Evolutionary conservation across 2,329 filamentous ascomycete species (phyloP), one percentile per base, ranked within the genome.

Genomic region (Penicillium sp.): DNA sequence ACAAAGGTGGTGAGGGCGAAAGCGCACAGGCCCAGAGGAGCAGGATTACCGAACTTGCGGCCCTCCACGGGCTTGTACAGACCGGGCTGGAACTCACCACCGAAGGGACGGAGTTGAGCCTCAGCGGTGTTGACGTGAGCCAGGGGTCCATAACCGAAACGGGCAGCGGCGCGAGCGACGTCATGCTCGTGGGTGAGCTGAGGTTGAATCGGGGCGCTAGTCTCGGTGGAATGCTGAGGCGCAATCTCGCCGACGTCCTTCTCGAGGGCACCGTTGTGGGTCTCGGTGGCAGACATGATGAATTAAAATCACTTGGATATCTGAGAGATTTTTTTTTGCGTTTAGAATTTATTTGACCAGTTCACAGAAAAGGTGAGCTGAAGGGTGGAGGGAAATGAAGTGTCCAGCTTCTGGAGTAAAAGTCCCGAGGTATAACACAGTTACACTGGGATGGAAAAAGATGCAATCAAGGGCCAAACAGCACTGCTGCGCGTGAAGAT

Each of bases 1-100:
- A 93, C 85, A 73, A 93, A 93, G 13, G 90, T 93, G 53, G 90
- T 93, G 70, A 93, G 80, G 61, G 90, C 90, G 79, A 93, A 93
- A 71, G 88, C 90, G 60, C 80, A 84, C 48, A 93, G 84, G 62
- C 90, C 90, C 39, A 93, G 82, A 29, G 90, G 90, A 52, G 88
- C 89, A 5, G 90, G 90, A 77, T 93, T 93, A 78, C 84, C 90
- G 73, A 93, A 85, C 79, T 90, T 89, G 76, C 88, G 86, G 22
- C 72, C 63, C 71, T 84, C 82, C 75, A 85, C 84, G 9, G 86
- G 79, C 75, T 82, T 85, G 81, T 88, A 85, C 52, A 83, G 77
- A 77, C 88, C 87, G 51, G 89, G 88, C 74, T 91, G 87, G 74
- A 90, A 86, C 68, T 88, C 86, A 77, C 88, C 88, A 63, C 87